Percentiles rank a stretch among this genome's conserved stretches.
Conservation (phyloP, 2,329 filamentous ascomycete genomes). For the Aspergillus versicolor region DNA sequence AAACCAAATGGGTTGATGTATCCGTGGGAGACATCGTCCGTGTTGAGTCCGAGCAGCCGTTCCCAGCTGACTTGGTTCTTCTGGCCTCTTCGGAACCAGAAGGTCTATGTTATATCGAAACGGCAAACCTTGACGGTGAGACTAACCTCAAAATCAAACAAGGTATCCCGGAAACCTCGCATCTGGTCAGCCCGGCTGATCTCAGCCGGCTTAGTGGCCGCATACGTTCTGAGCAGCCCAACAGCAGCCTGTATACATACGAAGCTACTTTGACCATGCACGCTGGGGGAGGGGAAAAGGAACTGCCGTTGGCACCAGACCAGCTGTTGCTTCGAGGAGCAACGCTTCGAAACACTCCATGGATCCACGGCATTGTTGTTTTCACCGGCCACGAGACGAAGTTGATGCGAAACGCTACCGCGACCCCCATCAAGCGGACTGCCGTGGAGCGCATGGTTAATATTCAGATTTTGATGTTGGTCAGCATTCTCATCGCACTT, state of each 20-base stretch:
- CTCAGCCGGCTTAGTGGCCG: constrained; percentile 82
- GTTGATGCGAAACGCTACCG: constrained; percentile 96
- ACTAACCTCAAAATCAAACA: constrained; percentile 99
- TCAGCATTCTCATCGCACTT: constrained; percentile 77
- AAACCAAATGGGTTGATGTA: constrained; percentile 92
- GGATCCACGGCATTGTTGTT: constrained; percentile 93
- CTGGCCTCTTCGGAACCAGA: constrained; percentile 95
- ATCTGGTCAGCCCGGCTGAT: constrained; percentile 82
- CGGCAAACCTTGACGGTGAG: constrained; percentile 94
- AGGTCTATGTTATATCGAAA: constrained; percentile 97
- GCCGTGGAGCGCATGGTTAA: constrained; percentile 95
- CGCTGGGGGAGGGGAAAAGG: constrained; percentile 86
- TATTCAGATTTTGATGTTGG: constrained; percentile 84
- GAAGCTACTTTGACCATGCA: constrained; percentile 94
- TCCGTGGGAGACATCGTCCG: constrained; percentile 88
- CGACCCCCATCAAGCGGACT: constrained; percentile 94
- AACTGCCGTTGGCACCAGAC: constrained; percentile 84
- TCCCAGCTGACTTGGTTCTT: constrained; percentile 89
- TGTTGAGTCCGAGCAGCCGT: constrained; percentile 91
- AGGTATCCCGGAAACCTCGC: constrained; percentile 85
- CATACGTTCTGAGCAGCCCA: constrained; percentile 92
- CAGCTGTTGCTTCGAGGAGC: constrained; percentile 91
- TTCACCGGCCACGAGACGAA: constrained; percentile 99
- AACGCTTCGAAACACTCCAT: constrained; percentile 91
- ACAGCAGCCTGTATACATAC: constrained; percentile 97